Evolutionary conservation across 106 monocot genomes (phyloP), one percentile per base, ranked within the genome.

Genomic region (Allium sativum): DNA sequence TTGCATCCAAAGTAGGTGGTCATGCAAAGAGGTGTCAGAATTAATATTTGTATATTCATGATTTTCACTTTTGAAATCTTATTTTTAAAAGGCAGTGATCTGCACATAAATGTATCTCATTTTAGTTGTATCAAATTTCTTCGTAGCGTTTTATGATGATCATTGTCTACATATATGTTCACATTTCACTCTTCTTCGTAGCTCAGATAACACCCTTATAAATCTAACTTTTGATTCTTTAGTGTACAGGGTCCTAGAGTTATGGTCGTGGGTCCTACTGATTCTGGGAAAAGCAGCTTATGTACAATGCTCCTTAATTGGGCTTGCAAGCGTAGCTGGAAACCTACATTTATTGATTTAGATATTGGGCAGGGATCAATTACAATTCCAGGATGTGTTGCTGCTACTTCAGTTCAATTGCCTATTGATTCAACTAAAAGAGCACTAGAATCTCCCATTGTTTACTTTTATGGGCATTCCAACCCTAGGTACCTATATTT

Each of bases 301-400:
- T 88, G 73, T 62, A 92, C 77, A 47, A 98, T 98, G 98, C 98
- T 98, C 56, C 71, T 98, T 52, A 98, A 91, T 55, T 98, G 98
- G 98, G 92, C 92, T 40, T 77, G 79, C 53, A 98, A 91, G 63
- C 79, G 61, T 62, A 71, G 85, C 54, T 98, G 98, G 98, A 92
- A 92, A 73, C 91, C 98, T 46, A 92, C 92, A 40, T 98, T 67
- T 70, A 92, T 98, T 15, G 98, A 98, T 91, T 73, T 98, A 72
- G 98, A 98, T 87, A 83, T 98, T 72, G 92, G 98, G 42, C 98
- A 98, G 68, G 92, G 98, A 22, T 76, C 92, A 22, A 98, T 91
- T 54, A 88, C 82, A 12, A 67, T 92, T 71, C 98, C 98, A 65
- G 98, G 88, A 74, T 92, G 88, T 67, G 76, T 98, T 78, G 77